Evolutionary conservation across 352 stramenopile species (phyloP).

Genomic region (Globisporangium splendens): DNA sequence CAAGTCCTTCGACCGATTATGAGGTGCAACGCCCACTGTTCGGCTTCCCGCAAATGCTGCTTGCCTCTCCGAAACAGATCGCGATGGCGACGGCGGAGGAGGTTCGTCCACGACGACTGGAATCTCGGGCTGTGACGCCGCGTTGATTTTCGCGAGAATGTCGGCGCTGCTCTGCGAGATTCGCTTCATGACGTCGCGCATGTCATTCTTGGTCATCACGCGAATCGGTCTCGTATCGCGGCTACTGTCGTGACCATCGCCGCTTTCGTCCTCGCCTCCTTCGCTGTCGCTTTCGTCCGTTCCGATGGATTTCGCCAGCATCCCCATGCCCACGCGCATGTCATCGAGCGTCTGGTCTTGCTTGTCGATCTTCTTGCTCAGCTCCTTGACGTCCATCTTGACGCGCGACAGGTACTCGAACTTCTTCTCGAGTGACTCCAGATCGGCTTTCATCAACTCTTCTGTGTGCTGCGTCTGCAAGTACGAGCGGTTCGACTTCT

Average conservation of each 20-base stretch:
- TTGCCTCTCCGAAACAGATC: conserved; percentile 1
- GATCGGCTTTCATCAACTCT: conserved; percentile 35
- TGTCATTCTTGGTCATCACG: conserved; percentile 1
- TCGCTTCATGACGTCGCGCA: conserved; percentile 13
- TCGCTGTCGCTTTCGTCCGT: conserved; percentile 62
- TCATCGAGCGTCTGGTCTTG: conserved; percentile 63
- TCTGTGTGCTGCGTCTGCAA: conserved; percentile 31
- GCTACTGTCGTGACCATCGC: background rate
- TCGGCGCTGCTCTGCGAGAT: conserved; percentile 10
- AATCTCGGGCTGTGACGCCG: background rate
- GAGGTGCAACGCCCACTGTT: background rate
- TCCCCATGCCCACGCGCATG: conserved; percentile 48
- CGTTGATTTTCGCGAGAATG: conserved; percentile 16
- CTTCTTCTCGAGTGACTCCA: conserved; percentile 67
- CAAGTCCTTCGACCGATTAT: background rate
- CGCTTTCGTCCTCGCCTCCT: conserved; percentile 19
- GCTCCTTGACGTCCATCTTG: conserved; percentile 75
- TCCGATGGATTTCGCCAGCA: conserved; percentile 62
- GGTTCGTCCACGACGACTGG: no score
- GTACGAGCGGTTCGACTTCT: conserved; percentile 24
- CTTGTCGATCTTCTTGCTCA: conserved; percentile 46
- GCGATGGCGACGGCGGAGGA: no score
- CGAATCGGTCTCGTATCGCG: background rate
- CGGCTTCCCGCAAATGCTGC: conserved; percentile 5
- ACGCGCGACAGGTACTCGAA: conserved; percentile 68